Evolutionary conservation across 73 alveolate species (phyloP).

Genomic region (Blepharisma stoltei): DNA sequence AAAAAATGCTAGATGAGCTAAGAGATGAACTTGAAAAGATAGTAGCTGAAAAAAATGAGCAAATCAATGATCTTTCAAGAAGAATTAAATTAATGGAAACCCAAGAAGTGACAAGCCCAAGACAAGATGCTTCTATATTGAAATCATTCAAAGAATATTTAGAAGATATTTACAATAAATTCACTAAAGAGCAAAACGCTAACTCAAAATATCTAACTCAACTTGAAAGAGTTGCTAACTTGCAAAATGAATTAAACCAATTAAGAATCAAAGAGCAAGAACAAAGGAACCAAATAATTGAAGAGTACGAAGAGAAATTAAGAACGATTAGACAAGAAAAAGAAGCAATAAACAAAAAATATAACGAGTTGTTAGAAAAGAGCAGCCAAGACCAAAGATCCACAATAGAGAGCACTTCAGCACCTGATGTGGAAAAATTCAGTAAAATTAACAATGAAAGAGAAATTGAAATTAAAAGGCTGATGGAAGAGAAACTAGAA

Average conservation of each 20-base stretch:
- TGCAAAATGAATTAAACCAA: slow-evolving; percentile 2
- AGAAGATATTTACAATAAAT: slow-evolving; percentile 9
- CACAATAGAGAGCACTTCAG: not conserved
- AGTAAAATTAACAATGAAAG: not conserved
- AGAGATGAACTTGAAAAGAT: not conserved
- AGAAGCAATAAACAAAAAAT: not conserved
- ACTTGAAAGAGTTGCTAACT: not conserved
- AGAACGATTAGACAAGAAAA: not conserved
- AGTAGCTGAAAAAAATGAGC: not conserved
- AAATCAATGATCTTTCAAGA: slow-evolving; percentile 3
- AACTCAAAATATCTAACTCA: not conserved
- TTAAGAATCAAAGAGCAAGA: not conserved
- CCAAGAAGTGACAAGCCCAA: not conserved
- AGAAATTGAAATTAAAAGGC: not conserved
- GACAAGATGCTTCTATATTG: slow-evolving; percentile 6
- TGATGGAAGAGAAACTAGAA: not conserved
- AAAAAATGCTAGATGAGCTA: slow-evolving; percentile 7
- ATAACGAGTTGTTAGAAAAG: not conserved
- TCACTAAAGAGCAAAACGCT: slow-evolving; percentile 9
- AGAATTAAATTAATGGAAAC: not conserved
- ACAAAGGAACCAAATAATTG: not conserved
- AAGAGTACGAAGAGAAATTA: not conserved
- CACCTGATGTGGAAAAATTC: not conserved
- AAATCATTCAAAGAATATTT: not conserved
- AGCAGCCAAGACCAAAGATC: not conserved